phyloP scores from a whole-genome alignment of 2,329 filamentous ascomycete species.

The Sclerotinia glacialis region DNA sequence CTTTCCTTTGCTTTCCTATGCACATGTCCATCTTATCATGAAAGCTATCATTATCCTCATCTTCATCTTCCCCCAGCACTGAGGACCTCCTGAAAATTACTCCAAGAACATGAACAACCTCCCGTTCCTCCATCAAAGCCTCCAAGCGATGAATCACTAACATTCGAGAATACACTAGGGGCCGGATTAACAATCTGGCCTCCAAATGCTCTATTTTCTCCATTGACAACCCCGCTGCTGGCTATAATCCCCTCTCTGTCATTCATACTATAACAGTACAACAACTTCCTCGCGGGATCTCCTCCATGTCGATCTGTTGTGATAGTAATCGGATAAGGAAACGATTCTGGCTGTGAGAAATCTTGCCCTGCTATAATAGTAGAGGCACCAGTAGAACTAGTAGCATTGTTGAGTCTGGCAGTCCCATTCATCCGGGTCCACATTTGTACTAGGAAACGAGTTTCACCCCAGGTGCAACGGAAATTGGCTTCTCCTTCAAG shows the following conservation, averaged over 20 bases:
- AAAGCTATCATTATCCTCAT: neutral
- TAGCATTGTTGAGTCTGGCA: slow-evolving; percentile 43
- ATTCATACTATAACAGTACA: slow-evolving; percentile 53
- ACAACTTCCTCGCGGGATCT: slow-evolving; percentile 49
- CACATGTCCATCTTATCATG: neutral
- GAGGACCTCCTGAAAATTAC: slow-evolving; percentile 44
- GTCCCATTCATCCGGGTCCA: slow-evolving; percentile 55
- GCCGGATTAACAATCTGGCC: slow-evolving; percentile 55
- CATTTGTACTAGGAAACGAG: slow-evolving; percentile 62
- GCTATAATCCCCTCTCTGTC: slow-evolving; percentile 47
- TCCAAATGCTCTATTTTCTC: slow-evolving; percentile 50
- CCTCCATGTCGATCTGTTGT: slow-evolving; percentile 63
- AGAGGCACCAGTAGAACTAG: slow-evolving; percentile 20
- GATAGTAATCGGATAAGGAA: slow-evolving; percentile 63
- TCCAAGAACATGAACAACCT: slow-evolving; percentile 61
- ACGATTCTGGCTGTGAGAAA: slow-evolving; percentile 50
- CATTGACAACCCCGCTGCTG: slow-evolving; percentile 46
- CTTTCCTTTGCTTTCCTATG: neutral
- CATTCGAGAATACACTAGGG: slow-evolving; percentile 36
- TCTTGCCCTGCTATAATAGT: slow-evolving; percentile 35
- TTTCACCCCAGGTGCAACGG: slow-evolving; percentile 58
- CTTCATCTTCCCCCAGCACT: slow-evolving; percentile 7
- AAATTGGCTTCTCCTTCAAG: slow-evolving; percentile 52
- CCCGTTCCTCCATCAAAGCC: slow-evolving; percentile 63
- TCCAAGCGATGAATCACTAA: slow-evolving; percentile 48